Evolutionary conservation across 768 basidiomycete genomes (phyloP), one percentile per base, ranked within the genome.

Genomic region (Trichaptum fuscoviolaceum): DNA sequence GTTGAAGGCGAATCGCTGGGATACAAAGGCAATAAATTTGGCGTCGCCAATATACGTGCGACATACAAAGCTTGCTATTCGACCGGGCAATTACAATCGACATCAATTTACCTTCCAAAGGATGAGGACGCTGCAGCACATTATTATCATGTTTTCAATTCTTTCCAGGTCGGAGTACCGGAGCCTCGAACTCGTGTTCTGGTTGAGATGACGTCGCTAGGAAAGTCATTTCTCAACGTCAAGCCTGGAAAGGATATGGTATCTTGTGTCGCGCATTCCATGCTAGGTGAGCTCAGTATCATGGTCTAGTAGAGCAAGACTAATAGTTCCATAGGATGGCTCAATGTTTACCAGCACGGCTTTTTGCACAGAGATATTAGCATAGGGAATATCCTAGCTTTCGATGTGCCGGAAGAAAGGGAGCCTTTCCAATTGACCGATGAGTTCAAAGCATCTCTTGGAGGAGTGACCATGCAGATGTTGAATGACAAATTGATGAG

Each of bases 241-340:
- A 52, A 20, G 15, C 42, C 42, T 52, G 42, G 42, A 52, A 52
- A 52, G 42, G 42, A 52, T 52, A 4, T 52, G 42, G 20, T 12
- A 20, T 6, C 42, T 5, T 15, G 20, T 15, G 42, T 66, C 1
- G 26, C 63, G 18, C 65, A 66, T 60, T 60, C 65, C 24, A 66
- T 66, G 65, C 35, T 66, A 63, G 65, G 65, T 66, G 20, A 20
- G 65, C 42, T 7, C n/a, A 34, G n/a, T 3, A 30, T 30, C 8
- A 30, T 30, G 4, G 30, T 3, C 30, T 58, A 7, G 9, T 9
- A n/a, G 25, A n/a, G 3, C 4, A 58, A 3, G 20, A 3, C 59
- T 25, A 18, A 52, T 20, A 2, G 10, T 20, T 18, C 30, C 3
- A 4, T 61, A 61, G 59, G 59, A 61, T 61, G 59, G 59, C 23